phyloP scores from a whole-genome alignment of 2,329 filamentous ascomycete genomes.

The Cryphonectria nitschkei region DNA sequence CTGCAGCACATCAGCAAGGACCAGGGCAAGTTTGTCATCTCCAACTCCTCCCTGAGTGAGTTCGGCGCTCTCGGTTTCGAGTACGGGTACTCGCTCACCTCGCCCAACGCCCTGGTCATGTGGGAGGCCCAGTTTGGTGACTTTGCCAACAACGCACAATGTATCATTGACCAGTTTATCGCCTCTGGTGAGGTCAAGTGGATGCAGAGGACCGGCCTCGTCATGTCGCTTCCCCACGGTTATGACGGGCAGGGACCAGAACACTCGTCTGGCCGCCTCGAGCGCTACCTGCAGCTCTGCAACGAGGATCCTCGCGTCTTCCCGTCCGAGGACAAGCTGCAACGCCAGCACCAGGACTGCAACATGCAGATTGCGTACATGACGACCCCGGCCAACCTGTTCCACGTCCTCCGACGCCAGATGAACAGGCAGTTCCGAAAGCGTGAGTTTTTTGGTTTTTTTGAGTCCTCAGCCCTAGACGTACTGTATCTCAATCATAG shows the following conservation, averaged over 20 bases:
- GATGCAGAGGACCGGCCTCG: conserved; percentile 95
- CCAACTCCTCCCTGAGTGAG: conserved; percentile 85
- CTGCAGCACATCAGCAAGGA: conserved; percentile 87
- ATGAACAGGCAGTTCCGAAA: conserved; percentile 99
- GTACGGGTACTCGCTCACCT: conserved; percentile 97
- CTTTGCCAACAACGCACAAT: conserved; percentile 99
- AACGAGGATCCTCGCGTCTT: conserved; percentile 97
- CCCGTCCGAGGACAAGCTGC: conserved; percentile 84
- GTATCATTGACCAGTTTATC: conserved; percentile 98
- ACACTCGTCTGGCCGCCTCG: conserved; percentile 95
- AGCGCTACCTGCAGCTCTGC: conserved; percentile 94
- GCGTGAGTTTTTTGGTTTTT: conserved; percentile 69
- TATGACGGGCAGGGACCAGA: conserved; percentile 98
- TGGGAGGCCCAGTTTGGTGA: conserved; percentile 99
- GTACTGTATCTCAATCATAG: not conserved
- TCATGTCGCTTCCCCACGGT: conserved; percentile 95
- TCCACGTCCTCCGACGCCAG: conserved; percentile 94
- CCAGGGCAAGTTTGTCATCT: conserved; percentile 94
- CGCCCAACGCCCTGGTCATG: conserved; percentile 95
- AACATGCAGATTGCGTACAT: conserved; percentile 99
- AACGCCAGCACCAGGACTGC: conserved; percentile 98
- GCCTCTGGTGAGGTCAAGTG: conserved; percentile 98
- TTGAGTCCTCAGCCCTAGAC: not conserved
- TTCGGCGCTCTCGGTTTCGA: conserved; percentile 87
- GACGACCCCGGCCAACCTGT: conserved; percentile 94